These are phyloP conservation scores for Ceratocystiopsis minuta DNA, from an alignment of 2,329 filamentous ascomycete genomes.

Conservation along the genomic window DNA sequence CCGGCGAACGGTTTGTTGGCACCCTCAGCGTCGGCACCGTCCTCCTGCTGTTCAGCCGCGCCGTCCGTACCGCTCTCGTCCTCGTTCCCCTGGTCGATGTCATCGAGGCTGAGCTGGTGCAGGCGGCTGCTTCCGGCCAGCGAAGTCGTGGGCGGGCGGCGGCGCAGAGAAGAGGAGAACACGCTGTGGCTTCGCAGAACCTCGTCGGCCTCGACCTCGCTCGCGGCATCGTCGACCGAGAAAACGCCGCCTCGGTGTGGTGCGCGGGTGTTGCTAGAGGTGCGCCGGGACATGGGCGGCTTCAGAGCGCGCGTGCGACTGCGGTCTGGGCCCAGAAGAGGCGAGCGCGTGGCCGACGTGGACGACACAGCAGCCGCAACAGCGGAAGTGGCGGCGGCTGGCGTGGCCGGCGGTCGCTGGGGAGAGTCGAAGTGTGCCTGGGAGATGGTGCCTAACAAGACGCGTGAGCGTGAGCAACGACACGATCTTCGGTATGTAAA, in stretches of 20 bases:
- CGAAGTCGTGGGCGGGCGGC: background rate
- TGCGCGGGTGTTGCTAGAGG: conserved; percentile 51
- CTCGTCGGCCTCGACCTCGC: conserved; percentile 59
- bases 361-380: no score
- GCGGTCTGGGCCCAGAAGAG: conserved; percentile 28
- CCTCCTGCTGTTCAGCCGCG: no score
- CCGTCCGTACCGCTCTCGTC: conserved; percentile 6
- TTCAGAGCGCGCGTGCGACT: conserved; percentile 44
- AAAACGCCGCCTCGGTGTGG: conserved; percentile 74
- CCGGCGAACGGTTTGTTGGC: conserved; percentile 4
- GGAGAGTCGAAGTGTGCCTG: no score
- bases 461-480: background rate
- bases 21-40: no score
- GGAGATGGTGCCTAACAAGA: conserved; percentile 2
- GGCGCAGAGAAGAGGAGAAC: conserved; percentile 8
- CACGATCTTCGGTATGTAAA: no score
- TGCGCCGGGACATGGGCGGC: conserved; percentile 52
- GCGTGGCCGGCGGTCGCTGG: no score
- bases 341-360: conserved; percentile 22
- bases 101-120: conserved; percentile 13
- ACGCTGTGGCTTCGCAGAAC: conserved; percentile 25
- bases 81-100: conserved; percentile 6
- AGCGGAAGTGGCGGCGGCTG: no score
- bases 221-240: conserved; percentile 73
- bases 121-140: conserved; percentile 8